Evolutionary conservation across 805 yeast species (phyloP).

Genomic region (Pichia phayaonensis): DNA sequence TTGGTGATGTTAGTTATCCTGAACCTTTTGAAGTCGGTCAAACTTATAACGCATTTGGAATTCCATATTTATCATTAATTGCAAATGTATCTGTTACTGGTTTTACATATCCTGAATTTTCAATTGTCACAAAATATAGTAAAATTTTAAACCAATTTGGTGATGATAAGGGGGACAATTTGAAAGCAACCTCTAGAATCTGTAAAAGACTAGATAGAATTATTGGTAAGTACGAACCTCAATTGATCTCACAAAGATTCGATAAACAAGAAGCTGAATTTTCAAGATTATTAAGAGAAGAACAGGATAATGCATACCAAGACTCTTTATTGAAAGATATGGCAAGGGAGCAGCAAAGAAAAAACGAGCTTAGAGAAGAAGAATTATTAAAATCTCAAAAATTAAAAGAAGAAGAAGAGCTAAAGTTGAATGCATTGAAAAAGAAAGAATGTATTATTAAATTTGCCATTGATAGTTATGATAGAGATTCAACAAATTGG

Average conservation of each 20-base stretch:
- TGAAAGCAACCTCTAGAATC: constrained; percentile 22
- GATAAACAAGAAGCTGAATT: constrained; percentile 54
- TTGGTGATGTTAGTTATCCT: constrained; percentile 54
- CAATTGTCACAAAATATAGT: constrained; percentile 36
- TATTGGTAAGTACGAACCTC: constrained; percentile 52
- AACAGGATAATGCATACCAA: constrained; percentile 63
- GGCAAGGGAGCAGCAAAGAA: constrained; percentile 41
- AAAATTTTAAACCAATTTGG: constrained; percentile 20
- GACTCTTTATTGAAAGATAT: constrained; percentile 52
- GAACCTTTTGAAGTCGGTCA: constrained; percentile 64
- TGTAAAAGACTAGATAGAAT: constrained; percentile 32
- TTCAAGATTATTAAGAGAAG: constrained; percentile 49
- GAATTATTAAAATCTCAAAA: constrained; percentile 14
- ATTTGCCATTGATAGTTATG: constrained; percentile 6
- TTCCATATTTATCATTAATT: constrained; percentile 48
- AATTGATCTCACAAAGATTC: constrained; percentile 47
- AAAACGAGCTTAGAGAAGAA: constrained; percentile 19
- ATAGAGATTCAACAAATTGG: constrained; percentile 11
- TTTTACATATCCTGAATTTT: constrained; percentile 40
- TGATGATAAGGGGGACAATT: background rate
- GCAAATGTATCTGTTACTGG: constrained; percentile 51
- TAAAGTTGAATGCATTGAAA: constrained; percentile 4
- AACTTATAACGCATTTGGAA: constrained; percentile 40
- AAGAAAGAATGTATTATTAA: constrained; percentile 1
- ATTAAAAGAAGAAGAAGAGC: constrained; percentile 16